A percentile compares a stretch with the other conserved stretches of the same genome.
Conservation (phyloP, 106 monocot genomes). For the Iris macrosiphon region DNA sequence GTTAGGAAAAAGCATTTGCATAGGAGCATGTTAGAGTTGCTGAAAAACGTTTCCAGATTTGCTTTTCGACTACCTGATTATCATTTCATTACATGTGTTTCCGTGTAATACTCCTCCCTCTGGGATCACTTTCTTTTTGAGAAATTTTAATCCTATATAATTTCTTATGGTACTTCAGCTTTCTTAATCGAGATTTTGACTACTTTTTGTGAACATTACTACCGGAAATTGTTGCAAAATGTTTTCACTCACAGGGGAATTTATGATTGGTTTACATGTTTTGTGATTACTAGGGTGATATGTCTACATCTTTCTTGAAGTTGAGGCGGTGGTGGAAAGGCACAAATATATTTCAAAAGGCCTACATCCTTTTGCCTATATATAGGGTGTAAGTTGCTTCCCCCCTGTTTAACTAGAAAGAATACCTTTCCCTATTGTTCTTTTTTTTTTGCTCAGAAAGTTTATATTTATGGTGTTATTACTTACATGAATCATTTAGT, state of each 20-base stretch:
- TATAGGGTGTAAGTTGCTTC: constrained; percentile 70
- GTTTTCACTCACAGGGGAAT: no score
- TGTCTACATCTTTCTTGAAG: constrained; percentile 41
- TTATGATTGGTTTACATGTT: neutral
- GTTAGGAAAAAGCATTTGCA: no score
- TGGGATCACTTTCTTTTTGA: neutral
- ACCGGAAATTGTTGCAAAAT: neutral
- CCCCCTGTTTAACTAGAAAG: neutral
- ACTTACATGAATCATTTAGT: no score
- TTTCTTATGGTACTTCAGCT: neutral
- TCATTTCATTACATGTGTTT: no score
- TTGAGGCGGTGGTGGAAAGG: constrained; percentile 91
- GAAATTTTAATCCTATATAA: neutral
- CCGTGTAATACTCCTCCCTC: neutral
- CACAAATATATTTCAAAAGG: constrained; percentile 71
- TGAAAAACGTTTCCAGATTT: no score
- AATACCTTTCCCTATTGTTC: neutral
- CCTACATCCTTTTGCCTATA: constrained; percentile 88
- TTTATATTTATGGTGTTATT: no score
- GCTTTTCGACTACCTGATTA: no score
- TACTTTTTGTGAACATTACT: no score
- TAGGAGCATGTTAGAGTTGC: no score
- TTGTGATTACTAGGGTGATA: constrained; percentile 34
- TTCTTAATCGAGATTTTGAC: neutral
- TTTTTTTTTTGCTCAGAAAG: neutral